A percentile compares a stretch with the other conserved stretches of the same genome.
phyloP scores from a whole-genome alignment of 352 stramenopile species.

The Hyaloperonospora arabidopsidis region DNA sequence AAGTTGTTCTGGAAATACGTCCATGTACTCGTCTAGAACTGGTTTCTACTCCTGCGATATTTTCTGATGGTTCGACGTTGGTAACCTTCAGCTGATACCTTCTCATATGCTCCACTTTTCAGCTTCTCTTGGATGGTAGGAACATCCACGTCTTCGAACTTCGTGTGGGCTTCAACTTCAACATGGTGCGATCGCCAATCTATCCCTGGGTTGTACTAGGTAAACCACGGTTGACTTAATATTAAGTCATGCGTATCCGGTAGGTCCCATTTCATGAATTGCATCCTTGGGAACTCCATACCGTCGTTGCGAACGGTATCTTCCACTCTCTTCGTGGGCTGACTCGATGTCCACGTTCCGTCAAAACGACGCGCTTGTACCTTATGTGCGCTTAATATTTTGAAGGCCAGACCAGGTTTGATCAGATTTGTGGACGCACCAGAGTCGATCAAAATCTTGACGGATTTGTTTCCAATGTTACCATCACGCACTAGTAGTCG shows the following conservation, averaged over 20 bases:
- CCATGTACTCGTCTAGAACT: constrained; percentile 1
- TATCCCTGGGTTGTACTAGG: constrained; percentile 6
- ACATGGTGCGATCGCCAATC: constrained; percentile 12
- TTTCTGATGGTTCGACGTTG: neutral
- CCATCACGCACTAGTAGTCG: neutral
- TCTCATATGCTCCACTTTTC: constrained; percentile 1
- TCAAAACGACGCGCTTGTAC: constrained; percentile 5
- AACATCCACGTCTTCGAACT: constrained; percentile 7
- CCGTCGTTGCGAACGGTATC: constrained; percentile 9
- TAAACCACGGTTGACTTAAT: constrained; percentile 17
- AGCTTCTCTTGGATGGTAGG: constrained; percentile 1
- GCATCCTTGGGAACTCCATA: constrained; percentile 7
- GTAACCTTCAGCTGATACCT: constrained; percentile 14
- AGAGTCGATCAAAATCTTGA: constrained; percentile 1
- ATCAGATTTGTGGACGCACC: constrained; percentile 1
- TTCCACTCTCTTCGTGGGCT: constrained; percentile 11
- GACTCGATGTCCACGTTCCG: constrained; percentile 5
- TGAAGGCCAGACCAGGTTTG: neutral
- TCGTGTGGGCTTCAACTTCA: neutral
- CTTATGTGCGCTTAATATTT: neutral
- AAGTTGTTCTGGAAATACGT: constrained; percentile 16
- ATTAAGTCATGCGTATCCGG: constrained; percentile 12
- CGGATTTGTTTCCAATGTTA: neutral
- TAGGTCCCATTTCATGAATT: constrained; percentile 13
- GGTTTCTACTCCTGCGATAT: neutral